A percentile compares a stretch with the other conserved stretches of the same genome.
These are phyloP conservation scores for Atractiella rhizophila DNA, from an alignment of 768 basidiomycete species.

Conservation along the genomic window DNA sequence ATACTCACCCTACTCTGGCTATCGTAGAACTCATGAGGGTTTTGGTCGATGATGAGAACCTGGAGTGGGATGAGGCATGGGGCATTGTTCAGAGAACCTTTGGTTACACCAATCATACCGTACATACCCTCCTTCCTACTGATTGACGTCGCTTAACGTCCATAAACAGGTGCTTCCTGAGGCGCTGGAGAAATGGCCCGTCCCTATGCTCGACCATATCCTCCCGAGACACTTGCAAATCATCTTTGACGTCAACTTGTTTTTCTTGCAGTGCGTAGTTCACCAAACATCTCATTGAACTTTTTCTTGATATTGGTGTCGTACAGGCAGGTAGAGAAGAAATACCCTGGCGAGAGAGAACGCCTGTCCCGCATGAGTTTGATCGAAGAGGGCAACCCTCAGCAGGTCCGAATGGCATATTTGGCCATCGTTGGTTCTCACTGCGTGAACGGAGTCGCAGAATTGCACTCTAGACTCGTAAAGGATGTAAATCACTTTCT, in stretches of 20 bases:
- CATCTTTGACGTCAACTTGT: slow-evolving; percentile 30
- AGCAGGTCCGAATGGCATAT: slow-evolving; percentile 35
- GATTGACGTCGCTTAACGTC: too few relatives aligned
- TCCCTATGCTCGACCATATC: slow-evolving; percentile 35
- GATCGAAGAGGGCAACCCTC: slow-evolving; percentile 48
- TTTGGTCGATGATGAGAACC: slow-evolving; percentile 59
- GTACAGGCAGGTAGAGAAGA: slow-evolving; percentile 65
- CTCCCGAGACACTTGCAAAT: slow-evolving; percentile 54
- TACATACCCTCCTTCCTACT: slow-evolving; percentile 38
- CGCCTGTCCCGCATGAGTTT: slow-evolving; percentile 43
- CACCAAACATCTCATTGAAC: slow-evolving; percentile 2
- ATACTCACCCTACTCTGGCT: slow-evolving; percentile 87
- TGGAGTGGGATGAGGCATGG: slow-evolving; percentile 68
- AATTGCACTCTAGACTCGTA: slow-evolving; percentile 77
- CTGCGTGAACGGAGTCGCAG: slow-evolving; percentile 88
- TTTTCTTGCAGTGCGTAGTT: not conserved
- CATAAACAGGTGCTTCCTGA: slow-evolving; percentile 4
- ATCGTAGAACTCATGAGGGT: slow-evolving; percentile 88
- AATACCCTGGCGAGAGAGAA: slow-evolving; percentile 59
- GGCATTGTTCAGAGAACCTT: slow-evolving; percentile 64
- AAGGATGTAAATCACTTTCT: too few relatives aligned
- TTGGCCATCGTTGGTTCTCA: slow-evolving; percentile 65
- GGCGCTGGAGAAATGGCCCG: slow-evolving; percentile 48
- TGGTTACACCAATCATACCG: slow-evolving; percentile 89
- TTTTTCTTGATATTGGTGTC: slow-evolving; percentile 21